Base-by-base conservation (phyloP, 306 rosid species). In the Myrica gale region DNA sequence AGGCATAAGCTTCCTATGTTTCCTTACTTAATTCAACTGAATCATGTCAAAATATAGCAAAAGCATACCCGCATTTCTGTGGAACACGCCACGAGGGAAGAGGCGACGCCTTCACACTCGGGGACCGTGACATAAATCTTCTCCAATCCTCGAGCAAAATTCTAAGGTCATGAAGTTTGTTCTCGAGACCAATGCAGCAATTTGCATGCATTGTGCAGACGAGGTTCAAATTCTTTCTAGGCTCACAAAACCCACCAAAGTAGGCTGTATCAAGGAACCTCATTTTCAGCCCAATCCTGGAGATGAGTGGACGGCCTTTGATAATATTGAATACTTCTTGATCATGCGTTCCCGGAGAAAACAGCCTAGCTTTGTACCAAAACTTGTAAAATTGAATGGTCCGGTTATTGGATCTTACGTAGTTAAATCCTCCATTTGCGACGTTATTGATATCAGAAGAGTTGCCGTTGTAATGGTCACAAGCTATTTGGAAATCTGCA, bases 121-220 rank as follows among this genome's bases (percentile, higher is more conserved):
- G 60, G 45, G 79, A 44, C 71, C 71, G 58, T 2, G 85, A 78
- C 80, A 78, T 68, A 50, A 80, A 94, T 26, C 66, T 87, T 37
- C 15, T 84, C 98, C 98, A 94, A 79, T 89, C 96, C 13, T 85
- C 61, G n/a, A 94, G 96, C 87, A 94, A 72, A 74, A 84, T 76
- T 41, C 47, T 79, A 10, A 94, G 98, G 81, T 92, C 98, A 71
- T 79, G 63, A 77, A 94, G 74, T 60, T 94, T 94, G 76, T 88
- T 94, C 0, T 85, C 74, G 4, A 87, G 82, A 48, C 98, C 98
- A 42, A 88, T 63, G 74, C 98, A 94, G 44, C 98, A 94, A 79
- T 94, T 94, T 5, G 97, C 98, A 73, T 94, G 98, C 97, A 94
- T 83, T 5, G 98, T 94, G 44, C 79, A 73, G 8, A 84, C 95